Percentiles rank a stretch among this genome's conserved stretches.
phyloP scores from a whole-genome alignment of 1,139 yeast genomes.

The Scheffersomyces lignicola region DNA sequence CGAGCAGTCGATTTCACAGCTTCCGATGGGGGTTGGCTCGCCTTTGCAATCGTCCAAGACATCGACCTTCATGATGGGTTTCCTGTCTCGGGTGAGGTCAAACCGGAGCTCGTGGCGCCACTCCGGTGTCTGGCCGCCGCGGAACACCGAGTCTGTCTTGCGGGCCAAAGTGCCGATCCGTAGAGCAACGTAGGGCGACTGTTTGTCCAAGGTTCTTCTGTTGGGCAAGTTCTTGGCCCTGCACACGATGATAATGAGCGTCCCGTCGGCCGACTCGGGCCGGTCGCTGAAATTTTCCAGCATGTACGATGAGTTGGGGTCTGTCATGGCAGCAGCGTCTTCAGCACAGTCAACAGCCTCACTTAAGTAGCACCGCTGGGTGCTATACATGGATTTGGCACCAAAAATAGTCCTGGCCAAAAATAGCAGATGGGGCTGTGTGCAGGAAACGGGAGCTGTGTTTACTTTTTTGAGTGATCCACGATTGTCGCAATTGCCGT shows the following conservation, averaged over 20 bases:
- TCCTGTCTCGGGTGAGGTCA: slow-evolving; percentile 59
- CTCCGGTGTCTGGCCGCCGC: slow-evolving; percentile 91
- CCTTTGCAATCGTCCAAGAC: slow-evolving; percentile 85
- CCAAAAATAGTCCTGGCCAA: too few species aligned
- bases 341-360: too few species aligned
- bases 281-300: slow-evolving; percentile 1
- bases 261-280: slow-evolving; percentile 47
- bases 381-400: too few species aligned
- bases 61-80: slow-evolving; percentile 65
- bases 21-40: slow-evolving; percentile 86
- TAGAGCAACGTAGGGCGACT: slow-evolving; percentile 81
- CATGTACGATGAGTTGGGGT: not conserved
- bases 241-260: slow-evolving; percentile 45
- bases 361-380: too few species aligned
- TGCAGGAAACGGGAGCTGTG: too few species aligned
- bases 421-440: too few species aligned
- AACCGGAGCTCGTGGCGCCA: slow-evolving; percentile 83
- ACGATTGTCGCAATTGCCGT: too few species aligned
- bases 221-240: slow-evolving; percentile 79
- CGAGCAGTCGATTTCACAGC: slow-evolving; percentile 72
- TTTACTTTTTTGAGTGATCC: too few species aligned
- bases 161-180: slow-evolving; percentile 80
- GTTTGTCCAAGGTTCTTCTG: slow-evolving; percentile 79
- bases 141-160: slow-evolving; percentile 66
- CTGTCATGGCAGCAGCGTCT: too few species aligned